Percentiles rank a stretch among this genome's conserved stretches.
Evolutionary conservation across 495 filamentous ascomycete species (phyloP).

Genomic region (Astrocystis sublimbata): DNA sequence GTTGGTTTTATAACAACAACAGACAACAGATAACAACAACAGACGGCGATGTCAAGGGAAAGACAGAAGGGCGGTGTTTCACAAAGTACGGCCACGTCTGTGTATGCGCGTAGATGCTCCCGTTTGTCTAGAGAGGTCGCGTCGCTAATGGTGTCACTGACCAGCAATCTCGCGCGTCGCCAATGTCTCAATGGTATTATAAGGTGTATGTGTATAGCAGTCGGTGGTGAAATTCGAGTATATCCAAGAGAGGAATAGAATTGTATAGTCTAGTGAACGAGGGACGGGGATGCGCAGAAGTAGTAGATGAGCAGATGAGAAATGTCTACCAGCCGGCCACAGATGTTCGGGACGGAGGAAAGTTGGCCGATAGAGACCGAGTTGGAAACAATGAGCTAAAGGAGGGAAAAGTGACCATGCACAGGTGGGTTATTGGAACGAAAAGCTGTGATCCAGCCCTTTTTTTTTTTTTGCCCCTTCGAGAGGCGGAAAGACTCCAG

Average conservation of each 20-base stretch:
- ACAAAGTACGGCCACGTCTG: neutral
- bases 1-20: neutral
- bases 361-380: neutral
- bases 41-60: neutral
- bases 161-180: neutral
- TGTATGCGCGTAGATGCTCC: neutral
- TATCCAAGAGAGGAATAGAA: neutral
- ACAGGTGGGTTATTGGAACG: neutral
- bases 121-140: conserved; percentile 11
- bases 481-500: too few relatives aligned
- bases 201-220: neutral
- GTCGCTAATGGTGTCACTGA: neutral
- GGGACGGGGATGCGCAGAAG: neutral
- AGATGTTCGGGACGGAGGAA: neutral
- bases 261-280: too few relatives aligned
- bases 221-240: neutral
- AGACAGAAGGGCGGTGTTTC: conserved; percentile 4
- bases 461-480: too few relatives aligned
- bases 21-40: too few relatives aligned
- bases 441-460: neutral
- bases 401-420: neutral
- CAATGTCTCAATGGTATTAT: neutral
- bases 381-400: neutral
- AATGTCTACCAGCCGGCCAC: conserved; percentile 10
- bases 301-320: neutral